Evolutionary conservation across 257 asterid genomes (phyloP), one percentile per base, ranked within the genome.

Genomic region (Lithospermum erythrorhizon): DNA sequence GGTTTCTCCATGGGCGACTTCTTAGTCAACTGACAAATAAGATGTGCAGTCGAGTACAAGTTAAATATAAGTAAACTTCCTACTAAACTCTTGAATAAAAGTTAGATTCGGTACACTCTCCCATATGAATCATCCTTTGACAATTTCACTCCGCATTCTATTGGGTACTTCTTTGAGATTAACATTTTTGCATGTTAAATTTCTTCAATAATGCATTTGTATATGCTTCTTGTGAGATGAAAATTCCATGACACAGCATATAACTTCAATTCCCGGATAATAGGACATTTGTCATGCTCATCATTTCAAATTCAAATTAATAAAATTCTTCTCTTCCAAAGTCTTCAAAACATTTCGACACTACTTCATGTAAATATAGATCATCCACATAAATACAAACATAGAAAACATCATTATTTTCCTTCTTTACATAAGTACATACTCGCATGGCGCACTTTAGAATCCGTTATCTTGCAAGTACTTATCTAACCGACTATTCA

Each of bases 401-500:
- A 24, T 24, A 24, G 27, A 24, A 24, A 24, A 24, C 2, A 1
- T 2, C 58, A 49, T 52, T 21, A 2, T 17, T 18, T 9, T 23
- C 9, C 18, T 10, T 19, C 6, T 45, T 21, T 0, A 61, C 41
- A 22, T 47, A 15, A 62, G 59, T 6, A 47, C 20, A 16, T 53
- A 20, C n/a, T 53, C 24, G n/a, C 5, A 19, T 16, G 15, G 0
- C n/a, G 9, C 2, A 8, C 51, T 24, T 16, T 24, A 15, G 56
- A 65, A 27, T 41, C 47, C 27, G 4, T 24, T 24, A 24, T 24
- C 27, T 24, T 24, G 27, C 27, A 24, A 24, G 27, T 24, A 24
- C 11, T 65, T 45, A 20, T 57, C 30, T 21, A 65, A 41, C 1
- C 27, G 63, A 8, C 49, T 57, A 57, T 56, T 56, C 63, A 37